Percentiles rank a stretch among this genome's conserved stretches.
Evolutionary conservation across 371 early-diverging fungal species (phyloP).

Genomic region (Rhizopus microsporus): DNA sequence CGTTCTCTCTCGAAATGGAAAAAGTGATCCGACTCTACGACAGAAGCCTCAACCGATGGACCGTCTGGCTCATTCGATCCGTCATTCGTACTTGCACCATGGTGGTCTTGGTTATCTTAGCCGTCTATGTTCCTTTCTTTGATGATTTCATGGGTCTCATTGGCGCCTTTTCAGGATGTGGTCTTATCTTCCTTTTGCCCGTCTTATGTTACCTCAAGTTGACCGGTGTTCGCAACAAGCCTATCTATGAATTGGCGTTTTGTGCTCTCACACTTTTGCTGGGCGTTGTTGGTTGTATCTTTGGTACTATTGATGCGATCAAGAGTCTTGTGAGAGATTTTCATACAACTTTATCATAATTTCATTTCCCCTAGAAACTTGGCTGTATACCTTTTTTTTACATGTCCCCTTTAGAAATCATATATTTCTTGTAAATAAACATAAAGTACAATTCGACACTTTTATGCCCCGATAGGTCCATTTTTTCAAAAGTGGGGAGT

Average conservation of each 20-base stretch:
- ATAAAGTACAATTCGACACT: conserved; percentile 8
- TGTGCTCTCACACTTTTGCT: conserved; percentile 50
- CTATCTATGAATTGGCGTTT: conserved; percentile 41
- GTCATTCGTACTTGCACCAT: conserved; percentile 46
- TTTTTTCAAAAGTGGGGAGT: neutral
- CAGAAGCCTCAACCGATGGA: conserved; percentile 18
- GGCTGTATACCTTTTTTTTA: too few relatives aligned
- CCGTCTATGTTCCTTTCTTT: conserved; percentile 61
- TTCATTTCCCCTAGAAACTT: neutral
- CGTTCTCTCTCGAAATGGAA: conserved; percentile 75
- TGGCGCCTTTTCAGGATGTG: conserved; percentile 62
- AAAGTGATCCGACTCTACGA: conserved; percentile 32
- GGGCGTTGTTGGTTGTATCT: conserved; percentile 53
- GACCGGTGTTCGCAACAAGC: conserved; percentile 48
- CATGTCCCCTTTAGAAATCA: neutral
- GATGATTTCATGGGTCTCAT: conserved; percentile 68
- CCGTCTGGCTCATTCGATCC: conserved; percentile 47
- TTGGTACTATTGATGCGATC: conserved; percentile 61
- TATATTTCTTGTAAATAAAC: neutral
- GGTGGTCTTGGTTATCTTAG: conserved; percentile 41
- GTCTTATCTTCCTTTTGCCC: conserved; percentile 60
- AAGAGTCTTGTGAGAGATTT: conserved; percentile 44
- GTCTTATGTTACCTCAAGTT: conserved; percentile 59
- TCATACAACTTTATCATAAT: neutral
- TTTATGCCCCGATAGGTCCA: neutral